These are phyloP conservation scores for Sarocladium strictum DNA, from an alignment of 2,329 filamentous ascomycete genomes.

Conservation along the genomic window DNA sequence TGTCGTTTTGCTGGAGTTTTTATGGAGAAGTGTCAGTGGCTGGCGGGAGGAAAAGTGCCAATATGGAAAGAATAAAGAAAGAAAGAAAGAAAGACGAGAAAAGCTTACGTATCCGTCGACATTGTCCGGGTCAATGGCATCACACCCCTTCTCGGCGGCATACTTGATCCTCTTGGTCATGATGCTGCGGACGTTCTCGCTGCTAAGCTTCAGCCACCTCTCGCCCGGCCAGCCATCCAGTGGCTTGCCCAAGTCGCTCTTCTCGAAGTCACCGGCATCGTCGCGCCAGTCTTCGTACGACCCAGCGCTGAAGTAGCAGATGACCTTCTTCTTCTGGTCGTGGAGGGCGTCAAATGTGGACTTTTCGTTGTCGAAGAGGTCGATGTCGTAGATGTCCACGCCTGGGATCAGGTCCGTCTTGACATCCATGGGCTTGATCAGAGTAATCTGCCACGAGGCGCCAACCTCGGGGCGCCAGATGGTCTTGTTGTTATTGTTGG, in stretches of 20 bases:
- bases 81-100: neutral
- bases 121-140: slow-evolving; percentile 67
- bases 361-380: slow-evolving; percentile 48
- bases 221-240: slow-evolving; percentile 62
- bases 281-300: slow-evolving; percentile 59
- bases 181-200: slow-evolving; percentile 53
- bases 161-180: slow-evolving; percentile 56
- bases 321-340: slow-evolving; percentile 52
- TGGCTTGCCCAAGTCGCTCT: slow-evolving; percentile 49
- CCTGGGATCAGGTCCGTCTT: slow-evolving; percentile 31
- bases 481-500: slow-evolving; percentile 17
- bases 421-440: slow-evolving; percentile 38
- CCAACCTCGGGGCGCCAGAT: slow-evolving; percentile 48
- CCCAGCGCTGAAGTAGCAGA: slow-evolving; percentile 72
- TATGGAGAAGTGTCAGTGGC: neutral
- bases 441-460: slow-evolving; percentile 57
- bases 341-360: slow-evolving; percentile 47
- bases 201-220: slow-evolving; percentile 58
- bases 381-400: slow-evolving; percentile 42
- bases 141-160: slow-evolving; percentile 56
- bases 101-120: slow-evolving; percentile 55
- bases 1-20: slow-evolving; percentile 51
- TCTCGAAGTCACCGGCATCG: slow-evolving; percentile 49
- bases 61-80: no score
- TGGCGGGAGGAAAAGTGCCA: no score